Evolutionary conservation across 208 protist genomes (phyloP).

Genomic region (Porcisia hertigi): DNA sequence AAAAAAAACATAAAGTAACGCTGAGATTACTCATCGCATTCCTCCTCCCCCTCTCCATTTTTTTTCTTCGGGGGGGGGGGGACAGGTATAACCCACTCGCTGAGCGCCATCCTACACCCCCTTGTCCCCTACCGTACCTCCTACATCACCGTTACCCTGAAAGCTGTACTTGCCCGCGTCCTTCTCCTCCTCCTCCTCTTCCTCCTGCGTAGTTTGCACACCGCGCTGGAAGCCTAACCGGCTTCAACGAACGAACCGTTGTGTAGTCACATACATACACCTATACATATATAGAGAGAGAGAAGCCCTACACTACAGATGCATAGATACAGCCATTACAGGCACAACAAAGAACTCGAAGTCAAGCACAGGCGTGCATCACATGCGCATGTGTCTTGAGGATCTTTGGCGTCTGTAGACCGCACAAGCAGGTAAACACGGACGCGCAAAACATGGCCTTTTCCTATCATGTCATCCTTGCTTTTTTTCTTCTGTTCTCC

Average conservation of each 20-base stretch:
- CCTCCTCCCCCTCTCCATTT: not conserved
- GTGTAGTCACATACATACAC: not conserved
- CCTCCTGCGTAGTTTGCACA: not conserved
- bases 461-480: conserved; percentile 21
- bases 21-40: not conserved
- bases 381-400: not conserved
- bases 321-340: not conserved
- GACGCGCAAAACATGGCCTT: conserved; percentile 5
- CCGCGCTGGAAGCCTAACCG: not conserved
- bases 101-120: not conserved
- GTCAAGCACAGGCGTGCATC: not conserved
- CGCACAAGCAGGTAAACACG: not conserved
- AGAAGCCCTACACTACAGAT: not conserved
- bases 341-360: not conserved
- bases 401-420: too few relatives aligned
- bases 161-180: not conserved
- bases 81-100: not conserved
- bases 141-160: not conserved
- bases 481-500: conserved; percentile 20
- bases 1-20: too few relatives aligned
- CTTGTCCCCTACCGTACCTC: not conserved
- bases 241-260: not conserved
- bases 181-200: not conserved
- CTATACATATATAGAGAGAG: not conserved
- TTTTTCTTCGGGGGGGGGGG: not conserved